These are phyloP conservation scores for Torulaspora franciscae DNA, from an alignment of 805 yeast genomes.

Conservation along the genomic window DNA sequence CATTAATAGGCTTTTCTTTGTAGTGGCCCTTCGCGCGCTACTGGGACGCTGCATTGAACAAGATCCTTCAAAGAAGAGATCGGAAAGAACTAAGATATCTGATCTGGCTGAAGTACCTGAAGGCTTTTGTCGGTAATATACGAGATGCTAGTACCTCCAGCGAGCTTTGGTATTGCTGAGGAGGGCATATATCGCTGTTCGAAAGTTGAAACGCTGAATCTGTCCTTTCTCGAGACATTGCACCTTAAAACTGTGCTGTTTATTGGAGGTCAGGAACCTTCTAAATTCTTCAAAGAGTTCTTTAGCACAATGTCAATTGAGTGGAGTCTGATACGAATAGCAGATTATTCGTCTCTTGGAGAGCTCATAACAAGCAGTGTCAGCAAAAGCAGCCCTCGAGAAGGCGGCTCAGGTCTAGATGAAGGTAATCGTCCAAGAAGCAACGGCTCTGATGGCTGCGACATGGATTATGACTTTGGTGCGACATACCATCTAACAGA, in stretches of 20 bases:
- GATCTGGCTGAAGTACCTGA: background rate
- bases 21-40: background rate
- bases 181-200: constrained; percentile 81
- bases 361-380: constrained; percentile 11
- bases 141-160: constrained; percentile 83
- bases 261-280: constrained; percentile 81
- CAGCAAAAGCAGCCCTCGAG: constrained; percentile 3
- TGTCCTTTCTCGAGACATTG: constrained; percentile 73
- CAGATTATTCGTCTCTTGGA: constrained; percentile 28
- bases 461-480: constrained; percentile 1
- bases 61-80: constrained; percentile 13
- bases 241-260: constrained; percentile 62
- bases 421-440: constrained; percentile 11
- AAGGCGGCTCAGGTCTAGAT: constrained; percentile 21
- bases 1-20: background rate
- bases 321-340: constrained; percentile 38
- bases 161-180: constrained; percentile 87
- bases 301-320: constrained; percentile 53
- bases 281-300: constrained; percentile 62
- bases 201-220: constrained; percentile 66
- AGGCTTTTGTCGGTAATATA: background rate
- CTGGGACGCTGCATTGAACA: background rate
- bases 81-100: background rate
- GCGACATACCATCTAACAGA: constrained; percentile 28
- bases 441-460: background rate